Evolutionary conservation across 768 basidiomycete species (phyloP).

Genomic region (Daedaleopsis nitida): DNA sequence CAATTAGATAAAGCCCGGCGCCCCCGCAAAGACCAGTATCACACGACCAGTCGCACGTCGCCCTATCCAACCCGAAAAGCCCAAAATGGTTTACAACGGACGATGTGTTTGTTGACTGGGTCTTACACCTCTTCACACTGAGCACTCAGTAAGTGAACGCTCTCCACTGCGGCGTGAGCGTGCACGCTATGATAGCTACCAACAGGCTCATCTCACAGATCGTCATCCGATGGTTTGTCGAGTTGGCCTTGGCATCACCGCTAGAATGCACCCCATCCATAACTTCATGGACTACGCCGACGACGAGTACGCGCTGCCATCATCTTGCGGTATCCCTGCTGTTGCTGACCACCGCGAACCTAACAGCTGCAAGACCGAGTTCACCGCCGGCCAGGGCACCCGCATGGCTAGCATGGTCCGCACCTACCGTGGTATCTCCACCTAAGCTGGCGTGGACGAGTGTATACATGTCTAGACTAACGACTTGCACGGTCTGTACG

Average conservation of each 20-base stretch:
- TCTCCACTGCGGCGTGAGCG: too few relatives aligned
- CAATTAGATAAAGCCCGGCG: too few relatives aligned
- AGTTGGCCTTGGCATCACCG: not conserved
- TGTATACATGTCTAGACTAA: not conserved
- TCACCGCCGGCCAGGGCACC: constrained; percentile 44
- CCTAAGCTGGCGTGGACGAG: not conserved
- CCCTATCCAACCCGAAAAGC: too few relatives aligned
- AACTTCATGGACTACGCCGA: constrained; percentile 59
- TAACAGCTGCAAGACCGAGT: constrained; percentile 47
- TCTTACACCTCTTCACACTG: too few relatives aligned
- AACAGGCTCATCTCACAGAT: too few relatives aligned
- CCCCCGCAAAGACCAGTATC: too few relatives aligned
- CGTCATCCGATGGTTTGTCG: too few relatives aligned
- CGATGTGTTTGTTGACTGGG: too few relatives aligned
- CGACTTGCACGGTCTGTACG: not conserved
- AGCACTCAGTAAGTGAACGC: too few relatives aligned
- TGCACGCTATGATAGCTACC: too few relatives aligned
- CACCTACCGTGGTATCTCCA: constrained; percentile 44
- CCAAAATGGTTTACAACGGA: too few relatives aligned
- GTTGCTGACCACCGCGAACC: not conserved
- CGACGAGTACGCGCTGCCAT: constrained; percentile 31
- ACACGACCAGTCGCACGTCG: too few relatives aligned
- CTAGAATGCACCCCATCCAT: constrained; percentile 43
- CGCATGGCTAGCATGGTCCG: constrained; percentile 44
- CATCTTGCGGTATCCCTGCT: not conserved